Conservation (phyloP, 208 protist species). For the Leishmania turanica region DNA sequence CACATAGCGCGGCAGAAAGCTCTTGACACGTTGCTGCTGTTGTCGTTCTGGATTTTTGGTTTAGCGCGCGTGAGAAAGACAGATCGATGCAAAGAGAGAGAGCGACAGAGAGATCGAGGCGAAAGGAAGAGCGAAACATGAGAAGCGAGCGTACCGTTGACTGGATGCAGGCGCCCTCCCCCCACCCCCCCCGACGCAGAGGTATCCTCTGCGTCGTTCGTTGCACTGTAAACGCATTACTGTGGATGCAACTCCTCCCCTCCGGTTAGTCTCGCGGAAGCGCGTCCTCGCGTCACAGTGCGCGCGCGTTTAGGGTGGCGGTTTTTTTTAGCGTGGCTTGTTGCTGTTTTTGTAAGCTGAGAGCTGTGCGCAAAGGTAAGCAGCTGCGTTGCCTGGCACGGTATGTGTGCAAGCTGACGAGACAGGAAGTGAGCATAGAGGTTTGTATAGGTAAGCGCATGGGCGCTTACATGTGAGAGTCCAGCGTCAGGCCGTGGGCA, state of each 20-base stretch:
- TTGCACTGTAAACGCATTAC: too few species aligned
- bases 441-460: not conserved
- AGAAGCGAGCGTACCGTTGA: not conserved
- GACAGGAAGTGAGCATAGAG: not conserved
- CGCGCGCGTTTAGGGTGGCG: too few species aligned
- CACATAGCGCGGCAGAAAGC: too few species aligned
- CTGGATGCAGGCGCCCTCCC: too few species aligned
- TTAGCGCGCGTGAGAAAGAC: not conserved
- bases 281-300: not conserved
- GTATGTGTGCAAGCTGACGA: too few species aligned
- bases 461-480: not conserved
- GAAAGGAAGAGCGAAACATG: not conserved
- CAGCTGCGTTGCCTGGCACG: not conserved
- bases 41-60: not conserved
- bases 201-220: too few species aligned
- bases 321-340: too few species aligned
- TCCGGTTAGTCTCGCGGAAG: not conserved
- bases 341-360: not conserved
- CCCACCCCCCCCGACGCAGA: too few species aligned
- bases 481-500: too few species aligned
- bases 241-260: not conserved
- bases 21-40: too few species aligned
- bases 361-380: not conserved
- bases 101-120: not conserved
- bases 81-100: not conserved